Conservation (phyloP, 2,329 filamentous ascomycete genomes). For the Paraphaeosphaeria sporulosa region DNA sequence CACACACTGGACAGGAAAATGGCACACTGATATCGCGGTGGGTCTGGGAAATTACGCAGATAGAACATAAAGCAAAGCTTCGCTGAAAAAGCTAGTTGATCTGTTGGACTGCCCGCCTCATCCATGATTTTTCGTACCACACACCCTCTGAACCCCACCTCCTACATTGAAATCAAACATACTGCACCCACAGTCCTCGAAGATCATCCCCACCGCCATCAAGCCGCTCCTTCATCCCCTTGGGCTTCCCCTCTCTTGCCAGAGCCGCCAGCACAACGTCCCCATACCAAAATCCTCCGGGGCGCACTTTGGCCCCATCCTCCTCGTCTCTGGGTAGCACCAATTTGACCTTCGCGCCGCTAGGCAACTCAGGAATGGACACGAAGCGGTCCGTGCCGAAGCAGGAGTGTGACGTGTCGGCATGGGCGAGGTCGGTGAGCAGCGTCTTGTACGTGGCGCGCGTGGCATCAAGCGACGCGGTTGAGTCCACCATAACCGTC, state of each 20-base stretch:
- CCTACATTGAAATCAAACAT: constrained; percentile 19
- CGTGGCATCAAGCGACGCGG: constrained; percentile 22
- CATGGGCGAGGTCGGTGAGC: constrained; percentile 20
- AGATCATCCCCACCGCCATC: constrained; percentile 25
- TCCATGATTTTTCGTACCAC: background rate
- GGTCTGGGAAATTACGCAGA: too few relatives aligned
- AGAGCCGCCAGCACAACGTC: constrained; percentile 32
- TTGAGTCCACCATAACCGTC: background rate
- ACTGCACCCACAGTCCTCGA: constrained; percentile 36
- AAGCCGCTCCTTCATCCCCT: constrained; percentile 22
- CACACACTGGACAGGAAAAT: background rate
- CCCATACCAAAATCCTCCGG: constrained; percentile 35
- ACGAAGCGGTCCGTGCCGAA: background rate
- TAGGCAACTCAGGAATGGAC: constrained; percentile 7
- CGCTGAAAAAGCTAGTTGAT: background rate
- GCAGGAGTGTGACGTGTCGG: background rate
- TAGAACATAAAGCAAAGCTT: background rate
- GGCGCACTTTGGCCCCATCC: constrained; percentile 24
- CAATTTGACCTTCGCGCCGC: constrained; percentile 30
- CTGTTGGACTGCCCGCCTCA: background rate
- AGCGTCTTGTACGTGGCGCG: constrained; percentile 22
- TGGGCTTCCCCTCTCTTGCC: constrained; percentile 15
- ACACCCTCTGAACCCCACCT: background rate
- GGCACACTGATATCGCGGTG: background rate
- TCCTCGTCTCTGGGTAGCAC: constrained; percentile 28